These are phyloP conservation scores for Colletotrichum liaoningense DNA, from an alignment of 2,329 filamentous ascomycete species.

Conservation along the genomic window DNA sequence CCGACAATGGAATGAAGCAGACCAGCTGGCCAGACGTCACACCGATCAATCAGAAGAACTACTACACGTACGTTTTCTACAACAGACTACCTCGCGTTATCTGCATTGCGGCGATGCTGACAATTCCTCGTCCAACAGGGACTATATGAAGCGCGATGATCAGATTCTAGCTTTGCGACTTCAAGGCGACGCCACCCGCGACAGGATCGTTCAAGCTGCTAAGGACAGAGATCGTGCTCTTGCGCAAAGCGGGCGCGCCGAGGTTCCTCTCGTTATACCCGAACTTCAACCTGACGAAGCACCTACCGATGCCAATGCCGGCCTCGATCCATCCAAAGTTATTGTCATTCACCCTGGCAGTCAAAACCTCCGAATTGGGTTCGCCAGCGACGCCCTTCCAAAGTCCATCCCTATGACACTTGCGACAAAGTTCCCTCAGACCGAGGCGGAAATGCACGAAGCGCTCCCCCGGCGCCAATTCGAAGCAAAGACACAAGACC, in stretches of 20 bases:
- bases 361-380: slow-evolving; percentile 92
- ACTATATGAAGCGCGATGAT: slow-evolving; percentile 98
- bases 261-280: slow-evolving; percentile 69
- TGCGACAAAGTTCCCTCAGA: slow-evolving; percentile 80
- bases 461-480: slow-evolving; percentile 79
- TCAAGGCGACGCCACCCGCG: slow-evolving; percentile 87
- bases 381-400: slow-evolving; percentile 94
- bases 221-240: slow-evolving; percentile 89
- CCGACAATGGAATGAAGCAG: slow-evolving; percentile 98
- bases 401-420: slow-evolving; percentile 95
- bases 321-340: slow-evolving; percentile 85
- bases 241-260: slow-evolving; percentile 78
- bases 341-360: slow-evolving; percentile 96
- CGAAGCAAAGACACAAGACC: slow-evolving; percentile 73
- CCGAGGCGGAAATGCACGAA: slow-evolving; percentile 85
- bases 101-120: slow-evolving; percentile 37
- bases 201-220: slow-evolving; percentile 84
- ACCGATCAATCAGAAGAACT: slow-evolving; percentile 99
- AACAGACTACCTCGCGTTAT: not conserved
- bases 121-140: slow-evolving; percentile 62
- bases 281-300: slow-evolving; percentile 71
- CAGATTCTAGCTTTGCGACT: slow-evolving; percentile 91
- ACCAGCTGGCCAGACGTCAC: slow-evolving; percentile 92
- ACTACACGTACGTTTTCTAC: slow-evolving; percentile 80
- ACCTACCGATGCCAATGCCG: slow-evolving; percentile 64